Percentiles rank a stretch among this genome's conserved stretches.
These are phyloP conservation scores for Fraxinus sp. DNA, from an alignment of 305 asterid genomes.

Conservation along the genomic window DNA sequence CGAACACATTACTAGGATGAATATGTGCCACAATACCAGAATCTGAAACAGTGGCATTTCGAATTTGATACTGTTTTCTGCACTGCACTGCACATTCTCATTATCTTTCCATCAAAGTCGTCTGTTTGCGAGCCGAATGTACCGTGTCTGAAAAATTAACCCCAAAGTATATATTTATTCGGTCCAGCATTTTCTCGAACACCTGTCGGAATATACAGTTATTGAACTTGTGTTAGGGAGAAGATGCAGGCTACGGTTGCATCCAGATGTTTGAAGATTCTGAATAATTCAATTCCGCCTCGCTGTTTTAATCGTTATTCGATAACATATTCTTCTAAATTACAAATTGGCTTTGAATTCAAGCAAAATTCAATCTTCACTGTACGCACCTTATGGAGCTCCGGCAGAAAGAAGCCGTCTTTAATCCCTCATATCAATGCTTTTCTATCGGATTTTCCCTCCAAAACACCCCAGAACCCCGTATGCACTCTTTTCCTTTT, in stretches of 20 bases:
- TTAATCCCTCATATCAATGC: conserved; percentile 44
- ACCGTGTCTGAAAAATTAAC: conserved; percentile 19
- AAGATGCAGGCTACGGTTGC: conserved; percentile 44
- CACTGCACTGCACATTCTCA: neutral
- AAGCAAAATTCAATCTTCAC: conserved; percentile 26
- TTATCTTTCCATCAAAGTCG: neutral
- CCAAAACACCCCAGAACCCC: conserved; percentile 48
- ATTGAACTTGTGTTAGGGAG: conserved; percentile 10
- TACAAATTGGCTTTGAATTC: conserved; percentile 21
- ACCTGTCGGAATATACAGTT: conserved; percentile 1
- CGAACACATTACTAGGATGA: neutral
- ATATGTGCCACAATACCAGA: neutral
- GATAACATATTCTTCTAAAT: conserved; percentile 17
- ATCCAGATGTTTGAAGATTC: conserved; percentile 46
- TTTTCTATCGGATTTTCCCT: conserved; percentile 62
- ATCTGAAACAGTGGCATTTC: neutral
- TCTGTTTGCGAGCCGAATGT: neutral
- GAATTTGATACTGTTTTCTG: neutral
- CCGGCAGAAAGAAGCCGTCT: conserved; percentile 43
- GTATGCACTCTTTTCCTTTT: conserved; percentile 30
- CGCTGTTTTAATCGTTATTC: conserved; percentile 22
- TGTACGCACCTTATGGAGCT: conserved; percentile 40
- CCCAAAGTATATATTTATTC: conserved; percentile 13
- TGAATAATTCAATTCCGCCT: conserved; percentile 31
- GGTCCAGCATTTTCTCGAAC: conserved; percentile 39